Evolutionary conservation across 768 basidiomycete species (phyloP).

Genomic region (Mycena olivaceomarginata): DNA sequence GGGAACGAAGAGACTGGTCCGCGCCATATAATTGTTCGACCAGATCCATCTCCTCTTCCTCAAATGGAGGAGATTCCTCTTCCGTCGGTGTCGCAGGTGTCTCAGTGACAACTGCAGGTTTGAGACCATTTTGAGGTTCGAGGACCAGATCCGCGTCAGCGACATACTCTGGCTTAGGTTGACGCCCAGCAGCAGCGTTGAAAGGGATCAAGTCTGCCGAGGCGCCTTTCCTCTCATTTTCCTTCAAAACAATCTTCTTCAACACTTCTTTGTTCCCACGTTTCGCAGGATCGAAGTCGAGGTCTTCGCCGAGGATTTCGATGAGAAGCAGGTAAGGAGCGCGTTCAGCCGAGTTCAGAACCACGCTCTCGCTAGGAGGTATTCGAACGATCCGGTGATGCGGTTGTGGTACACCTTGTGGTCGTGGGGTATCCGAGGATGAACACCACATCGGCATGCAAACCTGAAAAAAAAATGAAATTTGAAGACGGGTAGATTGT

Average conservation of each 20-base stretch:
- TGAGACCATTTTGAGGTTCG: slow-evolving; percentile 47
- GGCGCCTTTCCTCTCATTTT: slow-evolving; percentile 74
- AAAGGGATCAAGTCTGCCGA: slow-evolving; percentile 75
- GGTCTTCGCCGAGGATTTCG: slow-evolving; percentile 92
- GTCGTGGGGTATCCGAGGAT: slow-evolving; percentile 76
- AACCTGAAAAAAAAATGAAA: slow-evolving; percentile 66
- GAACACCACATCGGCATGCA: slow-evolving; percentile 94
- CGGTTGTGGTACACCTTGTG: slow-evolving; percentile 68
- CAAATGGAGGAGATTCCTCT: slow-evolving; percentile 52
- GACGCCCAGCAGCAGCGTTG: slow-evolving; percentile 48
- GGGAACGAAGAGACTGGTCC: slow-evolving; percentile 82
- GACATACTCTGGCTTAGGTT: slow-evolving; percentile 47
- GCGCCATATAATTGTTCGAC: slow-evolving; percentile 96
- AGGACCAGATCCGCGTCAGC: slow-evolving; percentile 55
- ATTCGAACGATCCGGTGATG: slow-evolving; percentile 98
- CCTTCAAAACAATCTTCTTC: slow-evolving; percentile 83
- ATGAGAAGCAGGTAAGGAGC: slow-evolving; percentile 95
- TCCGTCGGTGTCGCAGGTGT: slow-evolving; percentile 42
- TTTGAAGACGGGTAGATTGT: slow-evolving; percentile 60
- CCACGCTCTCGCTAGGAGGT: slow-evolving; percentile 97
- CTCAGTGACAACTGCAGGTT: slow-evolving; percentile 46
- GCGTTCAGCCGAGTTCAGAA: slow-evolving; percentile 97
- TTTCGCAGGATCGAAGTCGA: slow-evolving; percentile 93
- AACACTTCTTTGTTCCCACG: slow-evolving; percentile 91
- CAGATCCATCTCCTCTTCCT: slow-evolving; percentile 95